Evolutionary conservation across 1,284 basidiomycete genomes (phyloP).

Genomic region (Apiotrichum gamsii): DNA sequence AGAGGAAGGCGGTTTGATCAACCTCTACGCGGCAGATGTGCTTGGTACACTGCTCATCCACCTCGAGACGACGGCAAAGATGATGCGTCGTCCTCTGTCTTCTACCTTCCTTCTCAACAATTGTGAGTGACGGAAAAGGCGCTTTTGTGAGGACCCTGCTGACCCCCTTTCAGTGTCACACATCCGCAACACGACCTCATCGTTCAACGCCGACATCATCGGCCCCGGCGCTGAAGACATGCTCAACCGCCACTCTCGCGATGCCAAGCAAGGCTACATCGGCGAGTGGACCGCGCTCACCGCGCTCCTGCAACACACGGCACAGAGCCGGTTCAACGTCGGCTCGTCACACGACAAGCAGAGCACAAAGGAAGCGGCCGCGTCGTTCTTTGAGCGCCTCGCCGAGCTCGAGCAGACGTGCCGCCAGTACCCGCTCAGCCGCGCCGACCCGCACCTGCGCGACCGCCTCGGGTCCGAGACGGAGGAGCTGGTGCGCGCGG

Average conservation of each 20-base stretch:
- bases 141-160: constrained; percentile 2
- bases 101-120: constrained; percentile 46
- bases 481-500: constrained; percentile 28
- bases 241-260: constrained; percentile 43
- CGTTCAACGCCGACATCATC: constrained; percentile 41
- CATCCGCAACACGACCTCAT: constrained; percentile 41
- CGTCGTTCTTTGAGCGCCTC: constrained; percentile 42
- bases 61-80: constrained; percentile 30
- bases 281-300: constrained; percentile 35
- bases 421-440: constrained; percentile 30
- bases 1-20: constrained; percentile 42
- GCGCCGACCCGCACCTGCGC: constrained; percentile 41
- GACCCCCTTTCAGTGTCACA: constrained; percentile 35
- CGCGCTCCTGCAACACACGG: constrained; percentile 25
- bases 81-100: constrained; percentile 34
- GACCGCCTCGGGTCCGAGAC: constrained; percentile 42
- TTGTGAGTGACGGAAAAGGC: constrained; percentile 23
- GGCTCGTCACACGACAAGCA: constrained; percentile 33
- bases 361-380: constrained; percentile 41
- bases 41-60: constrained; percentile 39
- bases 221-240: constrained; percentile 45
- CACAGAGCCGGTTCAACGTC: constrained; percentile 29
- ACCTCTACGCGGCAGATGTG: constrained; percentile 45
- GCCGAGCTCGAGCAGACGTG: constrained; percentile 36
- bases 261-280: constrained; percentile 42